These are phyloP conservation scores for Neobulgaria alba DNA, from an alignment of 2,329 filamentous ascomycete genomes.

Conservation along the genomic window DNA sequence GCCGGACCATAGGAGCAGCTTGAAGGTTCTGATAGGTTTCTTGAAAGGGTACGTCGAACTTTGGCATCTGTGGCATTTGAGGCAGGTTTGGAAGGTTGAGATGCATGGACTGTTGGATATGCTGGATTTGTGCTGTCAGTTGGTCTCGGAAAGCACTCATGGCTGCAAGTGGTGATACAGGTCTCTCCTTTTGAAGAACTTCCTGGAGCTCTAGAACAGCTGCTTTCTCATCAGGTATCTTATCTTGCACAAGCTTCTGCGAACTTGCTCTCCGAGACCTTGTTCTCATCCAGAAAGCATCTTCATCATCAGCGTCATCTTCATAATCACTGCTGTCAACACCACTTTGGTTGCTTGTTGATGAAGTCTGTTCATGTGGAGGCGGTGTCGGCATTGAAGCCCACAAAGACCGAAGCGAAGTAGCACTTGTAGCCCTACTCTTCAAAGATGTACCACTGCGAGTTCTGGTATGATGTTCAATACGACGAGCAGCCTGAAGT, in stretches of 20 bases:
- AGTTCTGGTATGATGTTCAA: conserved; percentile 54
- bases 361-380: conserved; percentile 29
- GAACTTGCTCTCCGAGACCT: conserved; percentile 20
- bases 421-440: conserved; percentile 57
- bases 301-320: conserved; percentile 27
- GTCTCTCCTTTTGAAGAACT: conserved; percentile 6
- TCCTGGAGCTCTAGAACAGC: conserved; percentile 20
- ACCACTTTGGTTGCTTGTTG: conserved; percentile 35
- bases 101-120: conserved; percentile 67
- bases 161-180: conserved; percentile 49
- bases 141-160: conserved; percentile 67
- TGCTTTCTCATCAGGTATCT: conserved; percentile 15
- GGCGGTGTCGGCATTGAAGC: conserved; percentile 42
- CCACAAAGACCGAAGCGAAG: conserved; percentile 60
- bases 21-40: conserved; percentile 63
- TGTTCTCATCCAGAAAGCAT: conserved; percentile 29
- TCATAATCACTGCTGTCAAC: conserved; percentile 35
- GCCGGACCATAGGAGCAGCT: conserved; percentile 54
- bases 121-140: conserved; percentile 63
- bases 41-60: conserved; percentile 43
- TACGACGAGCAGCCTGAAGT: conserved; percentile 52
- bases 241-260: conserved; percentile 11
- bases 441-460: conserved; percentile 53
- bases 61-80: conserved; percentile 30
- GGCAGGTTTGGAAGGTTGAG: conserved; percentile 54